Conservation (phyloP, 331 rosid genomes). For the Acacia pycnantha region DNA sequence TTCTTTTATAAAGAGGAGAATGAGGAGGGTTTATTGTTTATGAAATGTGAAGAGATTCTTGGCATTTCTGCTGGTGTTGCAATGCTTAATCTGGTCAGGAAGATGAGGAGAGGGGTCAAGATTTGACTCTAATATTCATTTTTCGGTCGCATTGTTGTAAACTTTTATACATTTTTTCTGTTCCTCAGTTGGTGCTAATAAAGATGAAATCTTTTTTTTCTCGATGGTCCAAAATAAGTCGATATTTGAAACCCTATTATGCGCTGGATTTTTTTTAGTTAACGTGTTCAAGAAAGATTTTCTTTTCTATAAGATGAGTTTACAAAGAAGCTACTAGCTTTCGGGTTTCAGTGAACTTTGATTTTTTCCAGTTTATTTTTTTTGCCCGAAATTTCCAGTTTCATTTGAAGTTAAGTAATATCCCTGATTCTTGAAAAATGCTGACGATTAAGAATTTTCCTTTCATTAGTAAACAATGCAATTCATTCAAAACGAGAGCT, state of each 20-base stretch:
- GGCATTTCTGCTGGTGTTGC: background rate
- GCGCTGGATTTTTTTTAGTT: background rate
- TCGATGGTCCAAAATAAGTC: background rate
- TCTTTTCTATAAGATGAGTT: background rate
- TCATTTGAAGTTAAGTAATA: background rate
- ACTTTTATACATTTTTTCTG: background rate
- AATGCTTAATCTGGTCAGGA: background rate
- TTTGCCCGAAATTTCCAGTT: too few relatives aligned
- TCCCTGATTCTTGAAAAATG: background rate
- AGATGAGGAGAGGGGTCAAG: background rate
- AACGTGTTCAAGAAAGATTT: background rate
- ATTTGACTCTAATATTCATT: background rate
- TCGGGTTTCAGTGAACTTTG: background rate
- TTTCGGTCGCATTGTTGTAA: background rate
- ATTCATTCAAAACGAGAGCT: conserved; percentile 61
- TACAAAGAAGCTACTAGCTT: background rate
- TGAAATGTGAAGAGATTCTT: background rate
- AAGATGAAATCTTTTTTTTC: background rate
- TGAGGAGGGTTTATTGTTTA: background rate
- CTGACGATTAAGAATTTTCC: conserved; percentile 2
- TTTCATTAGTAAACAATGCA: conserved; percentile 68
- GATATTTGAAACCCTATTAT: background rate
- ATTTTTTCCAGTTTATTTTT: background rate
- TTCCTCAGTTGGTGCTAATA: background rate
- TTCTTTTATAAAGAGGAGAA: background rate